phyloP scores from a whole-genome alignment of 495 filamentous ascomycete genomes.

The Aspergillus panamensis region DNA sequence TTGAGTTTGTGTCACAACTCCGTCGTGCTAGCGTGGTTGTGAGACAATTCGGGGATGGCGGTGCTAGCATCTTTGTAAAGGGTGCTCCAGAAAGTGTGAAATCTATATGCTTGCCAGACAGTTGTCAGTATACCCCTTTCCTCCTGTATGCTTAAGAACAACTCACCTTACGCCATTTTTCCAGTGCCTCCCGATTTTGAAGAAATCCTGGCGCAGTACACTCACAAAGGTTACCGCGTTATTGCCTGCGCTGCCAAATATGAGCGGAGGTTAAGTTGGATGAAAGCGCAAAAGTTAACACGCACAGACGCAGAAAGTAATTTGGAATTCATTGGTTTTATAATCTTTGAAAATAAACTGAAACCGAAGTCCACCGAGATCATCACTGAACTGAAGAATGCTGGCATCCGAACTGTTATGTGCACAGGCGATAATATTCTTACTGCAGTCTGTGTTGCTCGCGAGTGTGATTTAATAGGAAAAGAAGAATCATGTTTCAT shows the following conservation, averaged over 20 bases:
- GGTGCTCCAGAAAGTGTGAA: constrained; percentile 95
- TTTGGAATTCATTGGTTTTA: constrained; percentile 89
- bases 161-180: background rate
- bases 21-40: constrained; percentile 92
- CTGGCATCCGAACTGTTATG: constrained; percentile 90
- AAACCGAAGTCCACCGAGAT: constrained; percentile 77
- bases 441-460: constrained; percentile 93
- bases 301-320: constrained; percentile 76
- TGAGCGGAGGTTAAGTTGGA: constrained; percentile 81
- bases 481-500: constrained; percentile 83
- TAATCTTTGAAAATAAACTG: constrained; percentile 98
- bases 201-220: constrained; percentile 81
- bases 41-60: constrained; percentile 72
- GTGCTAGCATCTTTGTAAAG: constrained; percentile 87
- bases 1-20: constrained; percentile 96
- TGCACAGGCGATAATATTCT: constrained; percentile 98
- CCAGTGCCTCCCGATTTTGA: constrained; percentile 85
- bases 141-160: constrained; percentile 11
- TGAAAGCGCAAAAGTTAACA: constrained; percentile 90
- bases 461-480: constrained; percentile 84
- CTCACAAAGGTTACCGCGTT: constrained; percentile 93
- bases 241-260: constrained; percentile 93
- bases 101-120: constrained; percentile 80
- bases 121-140: constrained; percentile 52
- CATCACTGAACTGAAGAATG: constrained; percentile 76